These are phyloP conservation scores for Prorocentrum cordatum DNA, from an alignment of 169 alveolate species.

Conservation along the genomic window DNA sequence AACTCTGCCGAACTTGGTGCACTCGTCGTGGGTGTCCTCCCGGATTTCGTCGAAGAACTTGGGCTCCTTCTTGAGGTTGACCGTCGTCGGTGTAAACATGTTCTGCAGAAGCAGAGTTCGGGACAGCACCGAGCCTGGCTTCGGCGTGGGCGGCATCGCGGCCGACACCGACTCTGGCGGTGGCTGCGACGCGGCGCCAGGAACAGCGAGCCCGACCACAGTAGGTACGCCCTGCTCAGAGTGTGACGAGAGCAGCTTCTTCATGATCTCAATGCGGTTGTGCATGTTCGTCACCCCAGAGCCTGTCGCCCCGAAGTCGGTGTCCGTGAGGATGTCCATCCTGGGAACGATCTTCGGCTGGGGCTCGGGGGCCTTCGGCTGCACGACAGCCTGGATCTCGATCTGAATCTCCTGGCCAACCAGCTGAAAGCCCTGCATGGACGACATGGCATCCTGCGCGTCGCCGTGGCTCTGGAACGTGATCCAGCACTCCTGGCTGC, in stretches of 20 bases:
- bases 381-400: not conserved
- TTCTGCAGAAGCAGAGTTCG: too few species aligned
- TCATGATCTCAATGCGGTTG: conserved; percentile 49
- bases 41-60: conserved; percentile 19
- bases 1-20: conserved; percentile 36
- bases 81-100: too few species aligned
- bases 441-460: conserved; percentile 10
- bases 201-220: not conserved
- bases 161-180: too few species aligned
- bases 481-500: conserved; percentile 44
- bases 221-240: not conserved
- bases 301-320: conserved; percentile 40
- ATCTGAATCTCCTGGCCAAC: conserved; percentile 8
- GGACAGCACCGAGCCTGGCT: too few species aligned
- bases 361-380: not conserved
- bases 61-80: not conserved
- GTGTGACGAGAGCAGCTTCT: conserved; percentile 4
- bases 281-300: conserved; percentile 27
- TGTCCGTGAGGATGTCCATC: not conserved
- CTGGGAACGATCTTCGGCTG: not conserved
- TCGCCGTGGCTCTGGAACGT: conserved; percentile 49
- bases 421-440: conserved; percentile 54
- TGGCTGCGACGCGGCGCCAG: too few species aligned
- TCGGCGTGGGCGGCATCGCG: too few species aligned
- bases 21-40: conserved; percentile 54